Evolutionary conservation across 140 eudicot genomes (phyloP), one percentile per base, ranked within the genome.

Genomic region (Ambrosia hybrid): DNA sequence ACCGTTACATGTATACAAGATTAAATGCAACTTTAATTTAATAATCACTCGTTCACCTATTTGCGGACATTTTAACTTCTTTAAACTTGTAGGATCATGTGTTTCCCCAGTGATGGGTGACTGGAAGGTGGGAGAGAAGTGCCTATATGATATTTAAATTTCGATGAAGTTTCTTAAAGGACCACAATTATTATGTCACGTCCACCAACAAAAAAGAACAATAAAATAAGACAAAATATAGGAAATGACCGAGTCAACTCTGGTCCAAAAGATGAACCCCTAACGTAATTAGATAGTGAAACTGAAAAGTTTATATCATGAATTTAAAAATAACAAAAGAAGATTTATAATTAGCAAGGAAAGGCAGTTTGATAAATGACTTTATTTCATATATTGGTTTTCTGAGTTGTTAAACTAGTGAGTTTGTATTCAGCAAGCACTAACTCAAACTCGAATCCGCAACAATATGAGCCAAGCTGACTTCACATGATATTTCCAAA

Each of bases 131-230:
- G 51, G 26, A 9, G 63, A 43, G 21, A 57, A 45, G 55, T 67
- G 6, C 64, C 62, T 41, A n/a, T 11, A 30, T 1, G 34, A 30
- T 21, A 21, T 21, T 21, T 21, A 21, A 21, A 21, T 21, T 63
- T 71, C 73, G 70, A 9, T 15, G 60, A 77, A 77, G 61, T 71
- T 77, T 77, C 81, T n/a, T 48, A 14, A 17, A 41, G 41, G n/a
- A 71, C 46, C 68, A 63, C 58, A 70, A 71, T 62, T 62, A 76
- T 57, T 26, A 30, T 49, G 76, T 77, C 65, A 30, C 58, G 10
- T 70, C 68, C 37, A 53, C 71, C 37, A 61, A 37, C 16, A 57
- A 57, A 57, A 43, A 57, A 16, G 11, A 39, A 14, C n/a, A 16
- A 30, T n/a, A 51, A 64, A 36, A 53, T 8, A 72, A 26, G 48